Conservation (phyloP, 805 yeast genomes). For the Priceomyces medius region DNA sequence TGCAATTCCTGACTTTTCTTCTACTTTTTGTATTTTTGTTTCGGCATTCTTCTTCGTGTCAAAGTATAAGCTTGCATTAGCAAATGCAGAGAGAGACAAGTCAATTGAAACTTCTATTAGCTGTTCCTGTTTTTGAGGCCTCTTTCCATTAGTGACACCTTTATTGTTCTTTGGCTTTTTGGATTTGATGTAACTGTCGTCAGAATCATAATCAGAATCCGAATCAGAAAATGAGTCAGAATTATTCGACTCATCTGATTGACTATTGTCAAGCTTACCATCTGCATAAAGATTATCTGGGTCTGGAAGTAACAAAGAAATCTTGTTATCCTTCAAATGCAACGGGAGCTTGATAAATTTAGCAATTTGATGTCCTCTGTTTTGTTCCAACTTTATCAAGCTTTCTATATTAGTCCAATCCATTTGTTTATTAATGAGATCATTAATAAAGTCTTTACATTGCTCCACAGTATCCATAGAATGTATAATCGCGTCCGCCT, state of each 20-base stretch:
- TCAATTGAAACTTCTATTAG: conserved; percentile 61
- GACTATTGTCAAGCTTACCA: conserved; percentile 9
- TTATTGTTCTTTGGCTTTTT: conserved; percentile 12
- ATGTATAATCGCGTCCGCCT: conserved; percentile 71
- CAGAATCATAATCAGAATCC: conserved; percentile 40
- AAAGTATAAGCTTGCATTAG: conserved; percentile 83
- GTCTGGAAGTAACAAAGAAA: conserved; percentile 55
- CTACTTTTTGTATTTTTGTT: conserved; percentile 77
- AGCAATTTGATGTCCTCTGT: conserved; percentile 65
- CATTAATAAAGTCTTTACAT: conserved; percentile 66
- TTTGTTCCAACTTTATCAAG: conserved; percentile 66
- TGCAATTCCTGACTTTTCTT: conserved; percentile 72
- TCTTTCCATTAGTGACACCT: conserved; percentile 6
- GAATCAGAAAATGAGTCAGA: conserved; percentile 18
- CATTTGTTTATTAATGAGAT: conserved; percentile 75
- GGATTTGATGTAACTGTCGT: conserved; percentile 14
- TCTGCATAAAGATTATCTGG: conserved; percentile 37
- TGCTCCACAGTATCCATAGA: conserved; percentile 71
- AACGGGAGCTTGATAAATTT: conserved; percentile 62
- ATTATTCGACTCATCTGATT: conserved; percentile 13
- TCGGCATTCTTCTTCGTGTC: conserved; percentile 73
- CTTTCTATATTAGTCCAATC: conserved; percentile 92
- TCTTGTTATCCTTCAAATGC: conserved; percentile 65
- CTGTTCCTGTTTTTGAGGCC: conserved; percentile 4
- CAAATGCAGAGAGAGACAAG: conserved; percentile 72